These are phyloP conservation scores for Panicum virgatum DNA, from an alignment of 202 grass and related monocot genomes.

Conservation along the genomic window DNA sequence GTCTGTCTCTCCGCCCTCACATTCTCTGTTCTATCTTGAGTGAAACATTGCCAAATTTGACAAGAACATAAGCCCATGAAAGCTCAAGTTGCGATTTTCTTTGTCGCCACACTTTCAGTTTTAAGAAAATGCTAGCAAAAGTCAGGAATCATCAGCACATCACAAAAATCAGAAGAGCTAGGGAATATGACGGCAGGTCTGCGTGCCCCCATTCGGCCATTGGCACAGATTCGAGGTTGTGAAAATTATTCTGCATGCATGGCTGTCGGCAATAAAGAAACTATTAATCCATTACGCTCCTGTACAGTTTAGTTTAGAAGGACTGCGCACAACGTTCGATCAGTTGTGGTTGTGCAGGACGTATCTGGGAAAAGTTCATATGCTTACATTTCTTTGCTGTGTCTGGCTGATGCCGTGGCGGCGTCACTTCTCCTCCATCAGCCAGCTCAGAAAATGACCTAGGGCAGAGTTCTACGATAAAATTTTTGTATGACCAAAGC, in stretches of 20 bases:
- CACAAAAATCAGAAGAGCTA: not conserved
- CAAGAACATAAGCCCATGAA: not conserved
- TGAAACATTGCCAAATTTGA: conserved; percentile 33
- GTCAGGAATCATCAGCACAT: conserved; percentile 21
- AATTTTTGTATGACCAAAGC: too few relatives aligned
- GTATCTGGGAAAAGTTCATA: conserved; percentile 8
- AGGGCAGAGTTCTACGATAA: too few relatives aligned
- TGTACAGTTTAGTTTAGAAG: not conserved
- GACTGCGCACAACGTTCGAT: not conserved
- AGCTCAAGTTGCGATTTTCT: not conserved
- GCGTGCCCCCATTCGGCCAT: not conserved
- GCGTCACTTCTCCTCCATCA: not conserved
- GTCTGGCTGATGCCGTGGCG: not conserved
- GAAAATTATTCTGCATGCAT: conserved; percentile 36
- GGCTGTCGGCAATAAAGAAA: conserved; percentile 24
- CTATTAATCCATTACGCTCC: not conserved
- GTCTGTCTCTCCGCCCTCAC: not conserved
- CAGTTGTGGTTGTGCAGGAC: conserved; percentile 3
- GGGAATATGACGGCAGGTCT: conserved; percentile 18
- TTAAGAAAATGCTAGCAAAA: not conserved
- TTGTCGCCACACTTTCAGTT: not conserved
- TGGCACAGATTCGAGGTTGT: conserved; percentile 34
- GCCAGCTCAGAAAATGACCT: too few relatives aligned
- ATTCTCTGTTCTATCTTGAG: not conserved
- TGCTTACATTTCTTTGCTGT: not conserved